phyloP scores from a whole-genome alignment of 2,329 filamentous ascomycete genomes.

The Xylariaceae sp. region DNA sequence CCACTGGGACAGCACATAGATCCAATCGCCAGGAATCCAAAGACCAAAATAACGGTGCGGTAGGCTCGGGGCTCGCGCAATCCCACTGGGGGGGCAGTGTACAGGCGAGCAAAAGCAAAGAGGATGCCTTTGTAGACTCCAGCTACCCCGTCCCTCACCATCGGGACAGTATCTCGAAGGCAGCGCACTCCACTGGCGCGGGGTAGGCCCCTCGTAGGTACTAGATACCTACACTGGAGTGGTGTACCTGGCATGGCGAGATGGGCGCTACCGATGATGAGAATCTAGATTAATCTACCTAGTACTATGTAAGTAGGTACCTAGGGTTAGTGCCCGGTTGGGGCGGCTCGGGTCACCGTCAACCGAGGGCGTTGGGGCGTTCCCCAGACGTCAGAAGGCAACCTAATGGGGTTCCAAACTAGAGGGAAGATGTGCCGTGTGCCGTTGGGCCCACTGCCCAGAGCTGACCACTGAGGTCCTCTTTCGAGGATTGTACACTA shows the following conservation, averaged over 20 bases:
- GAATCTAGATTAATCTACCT: too few relatives aligned
- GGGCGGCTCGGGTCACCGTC: not conserved
- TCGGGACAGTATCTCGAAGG: conserved; percentile 2
- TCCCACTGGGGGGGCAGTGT: not conserved
- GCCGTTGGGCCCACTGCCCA: too few relatives aligned
- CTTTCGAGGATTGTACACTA: too few relatives aligned
- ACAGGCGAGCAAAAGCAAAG: not conserved
- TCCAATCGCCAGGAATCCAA: not conserved
- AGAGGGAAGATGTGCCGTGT: too few relatives aligned
- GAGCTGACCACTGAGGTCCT: too few relatives aligned
- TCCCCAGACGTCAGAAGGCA: not conserved
- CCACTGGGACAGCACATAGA: too few relatives aligned
- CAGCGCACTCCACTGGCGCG: conserved; percentile 14
- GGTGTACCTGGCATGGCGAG: too few relatives aligned
- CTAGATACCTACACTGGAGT: too few relatives aligned
- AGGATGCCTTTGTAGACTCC: not conserved
- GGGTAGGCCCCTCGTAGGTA: conserved; percentile 5
- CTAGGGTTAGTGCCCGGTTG: not conserved
- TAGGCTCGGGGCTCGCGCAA: not conserved
- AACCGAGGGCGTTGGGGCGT: not conserved
- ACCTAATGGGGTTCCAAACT: too few relatives aligned
- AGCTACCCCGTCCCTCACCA: conserved; percentile 6
- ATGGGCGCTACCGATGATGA: not conserved
- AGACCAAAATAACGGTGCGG: not conserved
- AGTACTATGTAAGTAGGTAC: too few relatives aligned